Percentiles rank a stretch among this genome's conserved stretches.
Conservation (phyloP, 1,284 basidiomycete species). For the Ceratobasidium sp. region DNA sequence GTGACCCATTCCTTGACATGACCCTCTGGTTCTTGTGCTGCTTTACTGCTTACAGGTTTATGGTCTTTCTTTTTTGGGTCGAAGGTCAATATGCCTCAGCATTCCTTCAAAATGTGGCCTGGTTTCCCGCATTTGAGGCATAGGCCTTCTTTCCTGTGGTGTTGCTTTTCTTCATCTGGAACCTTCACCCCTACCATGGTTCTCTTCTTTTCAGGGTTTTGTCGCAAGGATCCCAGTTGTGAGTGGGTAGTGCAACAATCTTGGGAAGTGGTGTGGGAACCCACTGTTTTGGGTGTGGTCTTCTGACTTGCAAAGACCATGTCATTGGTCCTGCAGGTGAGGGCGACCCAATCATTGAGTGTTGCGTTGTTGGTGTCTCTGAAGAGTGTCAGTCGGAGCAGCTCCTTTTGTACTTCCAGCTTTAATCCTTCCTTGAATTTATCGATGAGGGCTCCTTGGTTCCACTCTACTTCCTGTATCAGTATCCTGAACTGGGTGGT, state of each 20-base stretch:
- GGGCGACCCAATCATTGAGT: background rate
- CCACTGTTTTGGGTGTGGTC: no score
- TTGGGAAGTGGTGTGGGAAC: no score
- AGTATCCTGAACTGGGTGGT: background rate
- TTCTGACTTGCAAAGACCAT: background rate
- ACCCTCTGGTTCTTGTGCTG: background rate
- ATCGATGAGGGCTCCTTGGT: background rate
- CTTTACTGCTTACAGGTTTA: background rate
- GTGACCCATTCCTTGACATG: background rate
- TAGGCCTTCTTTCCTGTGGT: no score
- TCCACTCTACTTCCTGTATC: conserved; percentile 14
- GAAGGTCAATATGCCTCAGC: background rate
- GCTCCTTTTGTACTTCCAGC: background rate
- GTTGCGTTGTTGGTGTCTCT: background rate
- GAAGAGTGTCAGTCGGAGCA: background rate
- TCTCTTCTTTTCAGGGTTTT: no score
- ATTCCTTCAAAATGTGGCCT: no score
- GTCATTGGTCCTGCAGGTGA: background rate
- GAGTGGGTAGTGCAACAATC: no score
- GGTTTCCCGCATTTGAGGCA: no score
- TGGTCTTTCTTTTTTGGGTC: no score
- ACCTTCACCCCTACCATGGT: no score
- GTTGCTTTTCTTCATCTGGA: no score
- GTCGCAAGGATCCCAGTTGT: no score
- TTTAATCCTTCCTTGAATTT: conserved; percentile 1